Evolutionary conservation across 164 flowering plant genomes (phyloP).

Genomic region (Akebia trifoliata): DNA sequence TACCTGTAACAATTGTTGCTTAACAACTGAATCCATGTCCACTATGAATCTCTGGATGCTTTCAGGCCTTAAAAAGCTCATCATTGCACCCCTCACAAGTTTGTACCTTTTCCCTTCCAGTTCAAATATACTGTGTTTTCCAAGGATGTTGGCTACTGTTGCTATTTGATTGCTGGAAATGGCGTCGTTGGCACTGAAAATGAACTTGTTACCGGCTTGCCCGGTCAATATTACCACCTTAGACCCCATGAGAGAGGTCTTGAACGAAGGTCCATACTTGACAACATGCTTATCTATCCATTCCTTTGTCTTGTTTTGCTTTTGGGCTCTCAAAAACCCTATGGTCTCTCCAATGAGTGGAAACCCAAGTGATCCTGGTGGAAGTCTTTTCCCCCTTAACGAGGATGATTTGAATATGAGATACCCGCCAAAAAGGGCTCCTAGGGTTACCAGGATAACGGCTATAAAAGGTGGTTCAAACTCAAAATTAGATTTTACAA

Average conservation of each 20-base stretch:
- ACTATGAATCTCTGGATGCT: constrained; percentile 12
- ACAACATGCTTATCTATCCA: constrained; percentile 20
- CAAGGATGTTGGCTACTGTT: constrained; percentile 11
- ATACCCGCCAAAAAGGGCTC: constrained; percentile 14
- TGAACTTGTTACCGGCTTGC: constrained; percentile 20
- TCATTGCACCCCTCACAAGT: constrained; percentile 16
- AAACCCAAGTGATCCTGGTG: constrained; percentile 26
- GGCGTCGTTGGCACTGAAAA: constrained; percentile 15
- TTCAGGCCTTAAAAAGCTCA: constrained; percentile 17
- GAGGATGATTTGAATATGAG: constrained; percentile 8
- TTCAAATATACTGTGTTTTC: constrained; percentile 18
- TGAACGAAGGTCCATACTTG: constrained; percentile 25
- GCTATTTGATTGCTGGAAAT: constrained; percentile 11
- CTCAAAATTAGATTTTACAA: background rate
- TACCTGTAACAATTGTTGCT: constrained; percentile 16
- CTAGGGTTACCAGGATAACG: constrained; percentile 8
- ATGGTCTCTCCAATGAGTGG: constrained; percentile 30
- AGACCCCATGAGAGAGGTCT: constrained; percentile 20
- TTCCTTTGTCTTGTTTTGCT: constrained; percentile 12
- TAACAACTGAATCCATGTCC: constrained; percentile 17
- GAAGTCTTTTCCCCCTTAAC: constrained; percentile 14
- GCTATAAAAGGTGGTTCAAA: constrained; percentile 6
- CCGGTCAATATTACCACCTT: constrained; percentile 13
- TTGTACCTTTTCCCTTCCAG: constrained; percentile 7
- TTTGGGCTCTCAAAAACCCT: constrained; percentile 22